Conservation (phyloP, 208 protist genomes). For the Leishmania tarentolae region DNA sequence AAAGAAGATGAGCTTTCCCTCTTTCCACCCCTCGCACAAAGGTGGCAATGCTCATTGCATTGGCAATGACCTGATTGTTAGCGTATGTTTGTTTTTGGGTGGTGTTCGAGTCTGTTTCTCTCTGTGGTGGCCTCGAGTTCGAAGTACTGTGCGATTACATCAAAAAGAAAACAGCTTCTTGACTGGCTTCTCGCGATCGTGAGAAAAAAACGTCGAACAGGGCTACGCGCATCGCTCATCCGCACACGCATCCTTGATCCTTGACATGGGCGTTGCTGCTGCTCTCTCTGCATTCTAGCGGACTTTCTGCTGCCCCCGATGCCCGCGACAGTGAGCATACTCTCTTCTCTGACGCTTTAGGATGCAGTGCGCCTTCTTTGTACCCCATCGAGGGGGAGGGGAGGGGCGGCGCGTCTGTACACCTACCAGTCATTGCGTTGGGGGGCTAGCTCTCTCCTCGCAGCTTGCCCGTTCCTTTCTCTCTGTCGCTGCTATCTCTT, state of each 20-base stretch:
- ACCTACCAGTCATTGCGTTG: neutral
- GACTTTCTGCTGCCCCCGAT: neutral
- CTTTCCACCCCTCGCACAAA: neutral
- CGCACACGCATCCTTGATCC: constrained; percentile 7
- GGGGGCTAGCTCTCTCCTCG: neutral
- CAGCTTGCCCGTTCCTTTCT: neutral
- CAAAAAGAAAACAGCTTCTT: constrained; percentile 1
- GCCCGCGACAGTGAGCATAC: neutral
- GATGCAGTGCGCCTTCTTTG: neutral
- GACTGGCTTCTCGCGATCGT: neutral
- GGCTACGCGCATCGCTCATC: neutral
- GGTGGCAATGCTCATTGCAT: neutral
- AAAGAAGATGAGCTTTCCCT: neutral
- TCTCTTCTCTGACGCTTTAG: neutral
- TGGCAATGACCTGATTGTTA: neutral
- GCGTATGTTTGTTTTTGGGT: neutral
- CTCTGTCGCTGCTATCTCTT: neutral
- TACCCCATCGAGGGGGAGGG: too few relatives aligned
- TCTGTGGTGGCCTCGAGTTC: neutral
- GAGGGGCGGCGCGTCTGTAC: neutral
- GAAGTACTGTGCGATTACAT: neutral
- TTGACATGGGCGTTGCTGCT: neutral
- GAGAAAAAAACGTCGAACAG: neutral
- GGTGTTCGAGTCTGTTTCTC: neutral
- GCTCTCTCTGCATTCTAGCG: neutral